Conservation (phyloP, 352 stramenopile species). For the Pythium apleroticum region DNA sequence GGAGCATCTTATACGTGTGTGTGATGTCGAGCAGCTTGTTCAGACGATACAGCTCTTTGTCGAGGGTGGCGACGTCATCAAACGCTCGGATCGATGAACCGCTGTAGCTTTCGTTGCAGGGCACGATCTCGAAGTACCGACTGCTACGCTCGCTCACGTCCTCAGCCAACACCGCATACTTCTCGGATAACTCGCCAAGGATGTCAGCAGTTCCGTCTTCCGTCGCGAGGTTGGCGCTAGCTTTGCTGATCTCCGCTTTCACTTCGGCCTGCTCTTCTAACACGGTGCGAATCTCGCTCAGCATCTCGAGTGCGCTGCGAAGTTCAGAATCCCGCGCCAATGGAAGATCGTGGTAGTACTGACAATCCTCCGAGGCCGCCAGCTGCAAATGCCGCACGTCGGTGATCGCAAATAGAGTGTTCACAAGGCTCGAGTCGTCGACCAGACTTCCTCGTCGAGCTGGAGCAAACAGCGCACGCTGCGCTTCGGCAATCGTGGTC, state of each 20-base stretch:
- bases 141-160: slow-evolving; percentile 63
- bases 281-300: slow-evolving; percentile 42
- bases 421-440: slow-evolving; percentile 29
- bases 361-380: slow-evolving; percentile 43
- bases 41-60: slow-evolving; percentile 58
- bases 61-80: slow-evolving; percentile 43
- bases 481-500: slow-evolving; percentile 20
- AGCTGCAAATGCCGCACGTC: slow-evolving; percentile 68
- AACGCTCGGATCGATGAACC: slow-evolving; percentile 55
- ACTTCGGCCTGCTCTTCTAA: slow-evolving; percentile 48
- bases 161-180: slow-evolving; percentile 48
- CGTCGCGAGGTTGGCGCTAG: slow-evolving; percentile 36
- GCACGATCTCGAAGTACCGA: slow-evolving; percentile 77
- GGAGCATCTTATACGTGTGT: slow-evolving; percentile 66
- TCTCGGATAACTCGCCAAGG: slow-evolving; percentile 42
- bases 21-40: slow-evolving; percentile 59
- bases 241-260: slow-evolving; percentile 40
- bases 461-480: slow-evolving; percentile 25
- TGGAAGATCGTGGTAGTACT: slow-evolving; percentile 46
- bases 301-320: slow-evolving; percentile 33
- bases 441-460: slow-evolving; percentile 23
- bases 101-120: slow-evolving; percentile 56
- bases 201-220: slow-evolving; percentile 34
- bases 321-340: slow-evolving; percentile 60
- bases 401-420: slow-evolving; percentile 61